Evolutionary conservation across 2,329 filamentous ascomycete genomes (phyloP), one percentile per base, ranked within the genome.

Genomic region (Magnaporthiopsis rhizophila): DNA sequence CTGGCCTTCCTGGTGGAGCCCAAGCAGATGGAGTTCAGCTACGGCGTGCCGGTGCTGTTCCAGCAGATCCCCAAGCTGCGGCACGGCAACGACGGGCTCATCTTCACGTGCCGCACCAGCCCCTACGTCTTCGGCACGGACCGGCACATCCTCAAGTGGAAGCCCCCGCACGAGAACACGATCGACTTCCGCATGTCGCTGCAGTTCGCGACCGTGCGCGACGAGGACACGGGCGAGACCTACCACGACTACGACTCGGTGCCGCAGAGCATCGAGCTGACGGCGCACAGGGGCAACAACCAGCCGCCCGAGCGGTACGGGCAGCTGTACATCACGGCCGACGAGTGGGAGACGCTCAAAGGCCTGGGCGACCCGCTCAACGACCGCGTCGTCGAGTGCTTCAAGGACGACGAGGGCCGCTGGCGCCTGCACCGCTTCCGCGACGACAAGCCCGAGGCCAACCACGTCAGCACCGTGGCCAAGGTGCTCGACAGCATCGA

Each of bases 111-210:
- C 78, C 87, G 91, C 68, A 89, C 87, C 70, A 92, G 91, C 24
- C 84, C 89, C 12, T 99, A 99, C 79, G 88, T 89, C 70, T 89
- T 90, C 69, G 95, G 95, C 69, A 99, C 95, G 15, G 95, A 99
- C 76, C 86, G 86, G 62, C 89, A 97, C 74, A 99, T 97, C 67
- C 81, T 99, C 56, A 99, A 99, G 76, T 99, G 95, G 95, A 99
- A 99, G 77, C 92, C 94, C 0, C 91, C 92, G 4, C 83, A 91
- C 68, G 95, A 99, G 75, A 99, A 99, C 78, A 96, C 92, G 0
- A 87, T 99, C 69, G 95, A 99, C 74, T 97, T 97, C 75, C 85
- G 89, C 58, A 83, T 98, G 70, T 85, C 85, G 62, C 83, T 99
- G 58, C 81, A 84, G 15, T 98, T 97, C 71, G 89, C 90, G n/a